phyloP scores from a whole-genome alignment of 2,329 filamentous ascomycete genomes.

The Cephalotrichum gorgonifer region DNA sequence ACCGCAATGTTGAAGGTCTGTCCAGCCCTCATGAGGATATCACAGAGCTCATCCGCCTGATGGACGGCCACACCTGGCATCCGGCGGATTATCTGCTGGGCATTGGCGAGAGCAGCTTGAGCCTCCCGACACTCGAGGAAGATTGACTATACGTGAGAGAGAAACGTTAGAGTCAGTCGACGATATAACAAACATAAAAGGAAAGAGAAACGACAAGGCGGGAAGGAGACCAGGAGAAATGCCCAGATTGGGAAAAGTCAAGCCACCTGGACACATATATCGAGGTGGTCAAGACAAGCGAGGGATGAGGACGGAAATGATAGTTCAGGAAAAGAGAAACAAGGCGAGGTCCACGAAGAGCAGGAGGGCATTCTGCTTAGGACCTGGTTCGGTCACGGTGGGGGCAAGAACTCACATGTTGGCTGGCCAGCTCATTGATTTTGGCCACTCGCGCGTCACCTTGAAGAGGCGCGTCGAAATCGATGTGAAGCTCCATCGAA shows the following conservation, averaged over 20 bases:
- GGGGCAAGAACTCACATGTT: slow-evolving; percentile 21
- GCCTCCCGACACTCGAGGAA: slow-evolving; percentile 21
- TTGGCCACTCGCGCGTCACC: slow-evolving; percentile 23
- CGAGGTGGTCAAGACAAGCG: too few species aligned
- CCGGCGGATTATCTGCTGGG: slow-evolving; percentile 26
- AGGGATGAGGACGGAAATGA: too few species aligned
- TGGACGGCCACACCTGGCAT: slow-evolving; percentile 25
- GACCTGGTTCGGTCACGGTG: too few species aligned
- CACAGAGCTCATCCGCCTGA: slow-evolving; percentile 22
- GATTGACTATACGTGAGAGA: slow-evolving; percentile 16
- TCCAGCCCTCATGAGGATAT: slow-evolving; percentile 24
- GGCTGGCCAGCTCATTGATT: slow-evolving; percentile 26
- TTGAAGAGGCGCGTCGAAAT: slow-evolving; percentile 27
- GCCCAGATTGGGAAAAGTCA: too few species aligned
- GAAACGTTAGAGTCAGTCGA: too few species aligned
- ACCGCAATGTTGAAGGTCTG: slow-evolving; percentile 18
- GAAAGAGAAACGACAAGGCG: too few species aligned
- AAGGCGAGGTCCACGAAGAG: too few species aligned
- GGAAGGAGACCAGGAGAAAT: too few species aligned
- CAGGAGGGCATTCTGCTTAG: too few species aligned
- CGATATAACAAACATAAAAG: too few species aligned
- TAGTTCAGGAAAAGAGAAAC: background rate
- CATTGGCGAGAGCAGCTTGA: slow-evolving; percentile 24
- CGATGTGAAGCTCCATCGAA: slow-evolving; percentile 19
- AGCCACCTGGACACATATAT: too few species aligned